Base-by-base conservation (phyloP, 148 eudicot genomes). In the Dysphania ambrosioides region DNA sequence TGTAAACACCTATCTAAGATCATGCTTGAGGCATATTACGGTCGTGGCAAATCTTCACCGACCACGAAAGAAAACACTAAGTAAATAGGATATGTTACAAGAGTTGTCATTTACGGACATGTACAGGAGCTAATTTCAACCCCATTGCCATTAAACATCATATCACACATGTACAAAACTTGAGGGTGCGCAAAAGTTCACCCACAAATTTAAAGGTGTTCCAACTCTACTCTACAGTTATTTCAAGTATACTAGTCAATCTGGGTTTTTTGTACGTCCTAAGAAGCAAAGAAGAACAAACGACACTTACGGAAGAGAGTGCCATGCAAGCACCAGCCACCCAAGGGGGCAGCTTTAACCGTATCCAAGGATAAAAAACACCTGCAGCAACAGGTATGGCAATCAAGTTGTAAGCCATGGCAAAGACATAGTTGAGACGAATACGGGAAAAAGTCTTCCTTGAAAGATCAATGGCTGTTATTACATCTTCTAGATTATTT, bases 251-350 rank as follows among this genome's bases (percentile, higher is more conserved):
- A 77, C 90, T 88, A 16, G 98, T 92, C 51, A 95, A 91, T 79
- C 97, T 85, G 1, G 98, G 98, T 79, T 84, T 92, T 76, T 81
- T 88, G 71, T 95, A 95, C 65, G 86, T 81, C 80, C 89, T 88
- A 66, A 95, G 92, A 72, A 90, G 91, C 87, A 95, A 83, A 58
- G 98, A 95, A 47, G 98, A 95, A 82, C 98, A 95, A 62, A 95
- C 98, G 24, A 95, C 98, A 78, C 91, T 92, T 35, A 95, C 87
- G 29, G 98, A 95, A 13, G 98, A 95, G 66, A 95, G 76, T 31
- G 98, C 98, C 98, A 95, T 95, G 81, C 98, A 95, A 7, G 97
- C 93, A 67, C 98, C 98, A 10, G 98, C 97, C 21, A 87, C 89
- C 98, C 98, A 95, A 12, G 98, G 98, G 18, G 98, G 98, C 79